phyloP scores from a whole-genome alignment of 208 protist species.

The Crithidia fasciculata region DNA sequence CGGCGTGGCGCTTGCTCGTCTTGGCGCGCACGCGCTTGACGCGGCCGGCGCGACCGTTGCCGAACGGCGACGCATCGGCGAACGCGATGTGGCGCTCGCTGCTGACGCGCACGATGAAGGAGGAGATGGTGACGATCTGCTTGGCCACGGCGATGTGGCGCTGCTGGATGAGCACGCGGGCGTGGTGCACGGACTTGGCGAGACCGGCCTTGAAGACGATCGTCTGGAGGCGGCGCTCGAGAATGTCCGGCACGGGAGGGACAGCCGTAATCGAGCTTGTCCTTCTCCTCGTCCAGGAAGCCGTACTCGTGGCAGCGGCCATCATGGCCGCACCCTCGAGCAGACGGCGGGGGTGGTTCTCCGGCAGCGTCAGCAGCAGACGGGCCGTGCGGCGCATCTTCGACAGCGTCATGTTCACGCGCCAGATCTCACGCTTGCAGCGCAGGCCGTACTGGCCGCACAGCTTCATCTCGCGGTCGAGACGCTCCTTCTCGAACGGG shows the following conservation, averaged over 20 bases:
- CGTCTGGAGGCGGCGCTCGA: slow-evolving; percentile 99
- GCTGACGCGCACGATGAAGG: slow-evolving; percentile 99
- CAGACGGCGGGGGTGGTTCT: slow-evolving; percentile 96
- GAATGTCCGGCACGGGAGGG: slow-evolving; percentile 98
- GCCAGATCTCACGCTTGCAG: slow-evolving; percentile 99
- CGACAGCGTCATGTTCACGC: slow-evolving; percentile 97
- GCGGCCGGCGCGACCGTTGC: slow-evolving; percentile 96
- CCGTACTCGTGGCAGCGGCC: slow-evolving; percentile 98
- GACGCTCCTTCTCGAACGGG: slow-evolving; percentile 99
- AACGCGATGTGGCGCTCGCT: slow-evolving; percentile 99
- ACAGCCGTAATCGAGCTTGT: slow-evolving; percentile 99
- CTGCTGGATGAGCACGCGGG: slow-evolving; percentile 99
- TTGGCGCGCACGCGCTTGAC: slow-evolving; percentile 93
- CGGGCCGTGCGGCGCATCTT: slow-evolving; percentile 99
- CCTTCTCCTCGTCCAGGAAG: slow-evolving; percentile 98
- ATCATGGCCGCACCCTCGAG: slow-evolving; percentile 99
- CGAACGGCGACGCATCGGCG: slow-evolving; percentile 95
- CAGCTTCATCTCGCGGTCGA: slow-evolving; percentile 99
- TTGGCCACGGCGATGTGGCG: slow-evolving; percentile 99
- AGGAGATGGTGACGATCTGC: slow-evolving; percentile 99
- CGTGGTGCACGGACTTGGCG: slow-evolving; percentile 99
- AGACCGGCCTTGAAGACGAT: slow-evolving; percentile 98
- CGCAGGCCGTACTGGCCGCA: slow-evolving; percentile 99
- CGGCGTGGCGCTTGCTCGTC: slow-evolving; percentile 71
- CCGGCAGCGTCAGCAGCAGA: slow-evolving; percentile 99